Evolutionary conservation across 768 basidiomycete species (phyloP), one percentile per base, ranked within the genome.

Genomic region (Xerocomus spinulosus): DNA sequence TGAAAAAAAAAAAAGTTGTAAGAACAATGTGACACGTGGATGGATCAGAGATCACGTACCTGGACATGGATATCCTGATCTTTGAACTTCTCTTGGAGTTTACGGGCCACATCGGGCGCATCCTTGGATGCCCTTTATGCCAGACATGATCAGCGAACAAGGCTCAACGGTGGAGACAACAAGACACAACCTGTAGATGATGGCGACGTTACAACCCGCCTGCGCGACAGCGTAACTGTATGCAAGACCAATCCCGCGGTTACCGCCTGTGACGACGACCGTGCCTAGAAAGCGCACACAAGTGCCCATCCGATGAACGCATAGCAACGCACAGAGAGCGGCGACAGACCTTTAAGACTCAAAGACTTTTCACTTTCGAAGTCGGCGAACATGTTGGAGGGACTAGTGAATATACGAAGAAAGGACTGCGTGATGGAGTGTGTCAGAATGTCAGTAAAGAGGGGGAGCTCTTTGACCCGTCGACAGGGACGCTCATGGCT

Each of bases 181-280:
- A 3, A 18, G 18, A 9, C 46, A 57, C 15, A 2, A 73, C 80
- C 72, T 73, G 67, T 82, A 83, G 41, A 84, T 79, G 9, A 85
- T 76, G 23, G 80, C 82, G 4, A 85, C 79, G 42, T 75, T 75
- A 0, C 73, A 75, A 23, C 80, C 79, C 0, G 82, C 76, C 36
- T 70, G 57, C 17, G 80, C 80, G 29, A 80, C 68, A 2, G 80
- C 79, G 30, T 69, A 64, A 21, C 76, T 75, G 45, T 74, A 77
- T 2, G 77, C 81, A 25, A 64, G 69, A 2, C 84, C 83, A 39
- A 85, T 82, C 9, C 83, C 82, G 35, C 77, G 69, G 54, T 78
- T 80, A 2, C 81, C 81, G 3, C 83, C 83, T 0, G 83, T 83
- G 38, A 85, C 72, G 26, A 84, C 73, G 46, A 77, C 64, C 39